Percentiles rank a stretch among this genome's conserved stretches.
These are phyloP conservation scores for Sporothrix schenckii DNA, from an alignment of 2,329 filamentous ascomycete genomes.

Conservation along the genomic window DNA sequence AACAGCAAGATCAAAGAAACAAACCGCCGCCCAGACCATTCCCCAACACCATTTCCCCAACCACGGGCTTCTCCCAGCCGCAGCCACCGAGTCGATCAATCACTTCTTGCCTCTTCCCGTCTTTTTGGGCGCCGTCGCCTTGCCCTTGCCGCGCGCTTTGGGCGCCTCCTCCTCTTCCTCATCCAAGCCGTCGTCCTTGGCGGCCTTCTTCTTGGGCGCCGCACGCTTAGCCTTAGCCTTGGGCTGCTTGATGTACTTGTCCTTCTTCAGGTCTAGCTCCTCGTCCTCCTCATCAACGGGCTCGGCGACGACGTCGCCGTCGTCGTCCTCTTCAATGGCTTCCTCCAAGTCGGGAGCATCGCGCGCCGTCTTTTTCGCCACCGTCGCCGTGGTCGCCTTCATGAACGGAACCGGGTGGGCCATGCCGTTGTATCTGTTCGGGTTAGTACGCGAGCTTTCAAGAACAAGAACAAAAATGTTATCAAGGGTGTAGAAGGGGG, in stretches of 20 bases:
- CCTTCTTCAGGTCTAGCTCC: slow-evolving; percentile 82
- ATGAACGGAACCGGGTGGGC: slow-evolving; percentile 93
- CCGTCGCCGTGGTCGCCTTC: slow-evolving; percentile 79
- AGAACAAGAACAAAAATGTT: neutral
- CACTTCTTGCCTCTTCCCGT: slow-evolving; percentile 49
- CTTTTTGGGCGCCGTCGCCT: slow-evolving; percentile 53
- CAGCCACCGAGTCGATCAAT: neutral
- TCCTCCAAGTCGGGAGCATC: slow-evolving; percentile 94
- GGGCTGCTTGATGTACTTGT: slow-evolving; percentile 93
- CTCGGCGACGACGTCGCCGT: slow-evolving; percentile 67
- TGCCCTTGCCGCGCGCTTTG: slow-evolving; percentile 51
- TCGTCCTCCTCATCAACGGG: slow-evolving; percentile 71
- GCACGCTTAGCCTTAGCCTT: slow-evolving; percentile 63
- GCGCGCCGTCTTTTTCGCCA: slow-evolving; percentile 69
- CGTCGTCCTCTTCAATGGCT: slow-evolving; percentile 90
- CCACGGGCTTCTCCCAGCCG: neutral
- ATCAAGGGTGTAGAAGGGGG: neutral
- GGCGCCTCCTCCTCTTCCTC: slow-evolving; percentile 51
- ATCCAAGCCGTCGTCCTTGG: slow-evolving; percentile 50
- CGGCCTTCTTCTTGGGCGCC: slow-evolving; percentile 50
- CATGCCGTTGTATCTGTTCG: slow-evolving; percentile 74
- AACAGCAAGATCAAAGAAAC: neutral
- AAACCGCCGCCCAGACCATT: neutral
- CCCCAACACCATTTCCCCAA: neutral
- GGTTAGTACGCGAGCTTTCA: neutral